A percentile compares a stretch with the other conserved stretches of the same genome.
These are phyloP conservation scores for Solanum boliviense DNA, from an alignment of 257 asterid genomes.

Conservation along the genomic window DNA sequence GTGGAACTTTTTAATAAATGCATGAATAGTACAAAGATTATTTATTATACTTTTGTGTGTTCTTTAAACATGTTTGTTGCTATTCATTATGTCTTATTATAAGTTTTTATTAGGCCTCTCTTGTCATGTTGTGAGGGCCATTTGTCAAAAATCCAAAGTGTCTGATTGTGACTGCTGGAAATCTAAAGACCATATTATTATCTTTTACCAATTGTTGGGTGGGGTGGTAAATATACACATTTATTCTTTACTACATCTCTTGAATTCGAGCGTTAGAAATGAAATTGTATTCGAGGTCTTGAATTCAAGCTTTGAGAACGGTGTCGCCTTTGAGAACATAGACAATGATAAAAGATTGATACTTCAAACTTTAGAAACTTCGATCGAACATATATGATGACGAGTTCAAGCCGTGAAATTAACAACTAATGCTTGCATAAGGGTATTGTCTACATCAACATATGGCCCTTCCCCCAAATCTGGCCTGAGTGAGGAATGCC, in stretches of 20 bases:
- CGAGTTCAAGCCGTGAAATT: not conserved
- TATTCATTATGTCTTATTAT: not conserved
- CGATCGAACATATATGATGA: not conserved
- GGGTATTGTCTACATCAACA: not conserved
- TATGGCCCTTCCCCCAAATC: not conserved
- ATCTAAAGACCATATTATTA: not conserved
- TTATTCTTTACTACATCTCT: not conserved
- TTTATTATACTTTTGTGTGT: slow-evolving; percentile 1
- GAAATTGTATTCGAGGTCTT: not conserved
- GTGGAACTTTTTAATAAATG: slow-evolving; percentile 12
- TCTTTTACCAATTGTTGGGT: not conserved
- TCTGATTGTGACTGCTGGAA: slow-evolving; percentile 5
- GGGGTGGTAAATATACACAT: not conserved
- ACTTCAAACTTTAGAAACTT: not conserved
- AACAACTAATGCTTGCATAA: not conserved
- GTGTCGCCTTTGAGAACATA: not conserved
- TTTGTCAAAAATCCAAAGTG: slow-evolving; percentile 7
- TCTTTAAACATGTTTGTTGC: slow-evolving; percentile 2
- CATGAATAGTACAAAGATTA: not conserved
- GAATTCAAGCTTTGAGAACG: not conserved
- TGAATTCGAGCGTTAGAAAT: not conserved
- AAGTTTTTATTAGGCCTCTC: not conserved
- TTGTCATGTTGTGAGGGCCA: slow-evolving; percentile 13
- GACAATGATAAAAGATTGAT: not conserved
- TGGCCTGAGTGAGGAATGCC: not conserved